Evolutionary conservation across 2,329 filamentous ascomycete genomes (phyloP).

Genomic region (Colletotrichum coccodes): DNA sequence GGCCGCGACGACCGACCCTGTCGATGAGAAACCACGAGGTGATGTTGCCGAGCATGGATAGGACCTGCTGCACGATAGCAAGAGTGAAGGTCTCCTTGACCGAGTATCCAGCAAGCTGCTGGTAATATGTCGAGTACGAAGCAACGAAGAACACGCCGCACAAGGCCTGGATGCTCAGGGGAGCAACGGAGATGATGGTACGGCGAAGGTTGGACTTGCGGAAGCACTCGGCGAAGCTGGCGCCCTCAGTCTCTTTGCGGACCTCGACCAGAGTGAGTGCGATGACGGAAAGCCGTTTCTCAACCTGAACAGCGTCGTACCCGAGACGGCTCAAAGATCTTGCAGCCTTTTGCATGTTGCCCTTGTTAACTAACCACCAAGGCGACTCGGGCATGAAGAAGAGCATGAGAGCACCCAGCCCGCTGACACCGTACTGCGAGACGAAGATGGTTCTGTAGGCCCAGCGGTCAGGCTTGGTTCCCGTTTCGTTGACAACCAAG

Average conservation of each 20-base stretch:
- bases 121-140: slow-evolving; percentile 50
- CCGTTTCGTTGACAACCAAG: slow-evolving; percentile 44
- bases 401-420: slow-evolving; percentile 13
- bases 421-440: slow-evolving; percentile 30
- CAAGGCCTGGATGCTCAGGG: slow-evolving; percentile 47
- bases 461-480: slow-evolving; percentile 40
- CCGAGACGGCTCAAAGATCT: slow-evolving; percentile 43
- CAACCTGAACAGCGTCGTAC: slow-evolving; percentile 37
- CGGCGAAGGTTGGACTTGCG: slow-evolving; percentile 49
- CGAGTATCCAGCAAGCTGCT: slow-evolving; percentile 52
- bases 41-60: slow-evolving; percentile 43
- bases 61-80: slow-evolving; percentile 42
- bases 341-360: slow-evolving; percentile 30
- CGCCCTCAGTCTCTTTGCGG: slow-evolving; percentile 47
- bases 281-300: slow-evolving; percentile 42
- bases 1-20: slow-evolving; percentile 40
- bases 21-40: slow-evolving; percentile 46
- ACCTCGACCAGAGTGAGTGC: slow-evolving; percentile 45
- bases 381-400: slow-evolving; percentile 53
- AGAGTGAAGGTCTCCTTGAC: slow-evolving; percentile 46
- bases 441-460: slow-evolving; percentile 40
- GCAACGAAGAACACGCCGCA: slow-evolving; percentile 36
- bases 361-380: slow-evolving; percentile 50
- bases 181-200: slow-evolving; percentile 50
- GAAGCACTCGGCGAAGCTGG: slow-evolving; percentile 52